A percentile compares a stretch with the other conserved stretches of the same genome.
Evolutionary conservation across 495 filamentous ascomycete species (phyloP).

Genomic region (Penicillium flavigenum): DNA sequence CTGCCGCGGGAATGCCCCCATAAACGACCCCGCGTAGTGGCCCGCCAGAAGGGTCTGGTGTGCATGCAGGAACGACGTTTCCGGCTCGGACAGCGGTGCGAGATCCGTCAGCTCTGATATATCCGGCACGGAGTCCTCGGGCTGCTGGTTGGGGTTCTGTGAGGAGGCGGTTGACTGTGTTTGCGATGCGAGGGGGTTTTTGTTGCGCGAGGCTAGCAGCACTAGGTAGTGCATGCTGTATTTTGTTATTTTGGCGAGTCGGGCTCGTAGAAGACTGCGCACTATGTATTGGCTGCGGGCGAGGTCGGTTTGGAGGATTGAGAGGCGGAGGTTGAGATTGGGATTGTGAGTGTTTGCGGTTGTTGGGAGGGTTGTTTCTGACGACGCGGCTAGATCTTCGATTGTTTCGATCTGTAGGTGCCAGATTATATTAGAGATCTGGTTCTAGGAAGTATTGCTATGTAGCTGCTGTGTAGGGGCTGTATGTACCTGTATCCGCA

Average conservation of each 20-base stretch:
- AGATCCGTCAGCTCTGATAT: slow-evolving; percentile 42
- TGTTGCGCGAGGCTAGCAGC: slow-evolving; percentile 47
- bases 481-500: slow-evolving; percentile 60
- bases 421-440: neutral
- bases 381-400: slow-evolving; percentile 64
- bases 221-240: slow-evolving; percentile 47
- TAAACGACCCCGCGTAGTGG: slow-evolving; percentile 80
- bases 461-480: neutral
- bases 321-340: slow-evolving; percentile 85
- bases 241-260: slow-evolving; percentile 70
- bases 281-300: slow-evolving; percentile 89
- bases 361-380: slow-evolving; percentile 38
- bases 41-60: slow-evolving; percentile 79
- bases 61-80: slow-evolving; percentile 72
- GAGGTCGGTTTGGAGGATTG: slow-evolving; percentile 94
- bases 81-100: slow-evolving; percentile 63
- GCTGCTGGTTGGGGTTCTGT: slow-evolving; percentile 22
- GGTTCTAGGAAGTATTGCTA: neutral
- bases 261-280: slow-evolving; percentile 76
- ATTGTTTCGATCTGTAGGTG: slow-evolving; percentile 62
- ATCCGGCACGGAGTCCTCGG: slow-evolving; percentile 40
- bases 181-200: slow-evolving; percentile 53
- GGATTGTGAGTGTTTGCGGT: slow-evolving; percentile 68
- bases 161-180: slow-evolving; percentile 47
- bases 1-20: slow-evolving; percentile 71